Conservation (phyloP, 176 grass and related monocot genomes). For the Musa itinerans region DNA sequence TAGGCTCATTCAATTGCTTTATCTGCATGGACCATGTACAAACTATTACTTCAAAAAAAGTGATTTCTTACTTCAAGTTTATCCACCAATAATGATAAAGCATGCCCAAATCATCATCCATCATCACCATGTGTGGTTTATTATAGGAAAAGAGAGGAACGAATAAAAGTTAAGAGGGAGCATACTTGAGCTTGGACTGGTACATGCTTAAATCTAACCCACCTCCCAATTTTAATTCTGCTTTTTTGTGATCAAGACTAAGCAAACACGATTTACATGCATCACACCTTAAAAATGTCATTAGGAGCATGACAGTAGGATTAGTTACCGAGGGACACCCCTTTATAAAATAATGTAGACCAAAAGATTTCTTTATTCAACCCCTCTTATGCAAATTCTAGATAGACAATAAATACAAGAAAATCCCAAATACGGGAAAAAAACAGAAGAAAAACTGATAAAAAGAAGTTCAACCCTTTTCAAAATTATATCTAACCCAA, state of each 20-base stretch:
- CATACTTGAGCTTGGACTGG: not conserved
- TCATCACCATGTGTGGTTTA: not conserved
- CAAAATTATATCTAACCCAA: too few species aligned
- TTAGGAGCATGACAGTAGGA: too few species aligned
- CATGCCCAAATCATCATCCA: not conserved
- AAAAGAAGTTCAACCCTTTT: too few species aligned
- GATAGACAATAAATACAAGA: too few species aligned
- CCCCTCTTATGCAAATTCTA: too few species aligned
- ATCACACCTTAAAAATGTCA: not conserved
- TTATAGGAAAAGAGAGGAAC: not conserved
- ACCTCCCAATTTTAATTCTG: not conserved
- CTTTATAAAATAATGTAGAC: too few species aligned
- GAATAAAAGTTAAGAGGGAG: not conserved
- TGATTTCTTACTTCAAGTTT: not conserved
- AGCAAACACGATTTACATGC: not conserved
- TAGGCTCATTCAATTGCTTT: constrained; percentile 72
- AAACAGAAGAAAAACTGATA: too few species aligned
- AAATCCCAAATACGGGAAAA: too few species aligned
- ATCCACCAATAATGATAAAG: not conserved
- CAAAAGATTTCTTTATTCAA: too few species aligned
- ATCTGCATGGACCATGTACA: constrained; percentile 43
- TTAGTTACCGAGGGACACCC: too few species aligned
- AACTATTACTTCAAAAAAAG: not conserved
- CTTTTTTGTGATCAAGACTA: too few species aligned
- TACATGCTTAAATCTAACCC: not conserved